phyloP scores from a whole-genome alignment of 2,329 filamentous ascomycete genomes.

The Annulohypoxylon truncatum region DNA sequence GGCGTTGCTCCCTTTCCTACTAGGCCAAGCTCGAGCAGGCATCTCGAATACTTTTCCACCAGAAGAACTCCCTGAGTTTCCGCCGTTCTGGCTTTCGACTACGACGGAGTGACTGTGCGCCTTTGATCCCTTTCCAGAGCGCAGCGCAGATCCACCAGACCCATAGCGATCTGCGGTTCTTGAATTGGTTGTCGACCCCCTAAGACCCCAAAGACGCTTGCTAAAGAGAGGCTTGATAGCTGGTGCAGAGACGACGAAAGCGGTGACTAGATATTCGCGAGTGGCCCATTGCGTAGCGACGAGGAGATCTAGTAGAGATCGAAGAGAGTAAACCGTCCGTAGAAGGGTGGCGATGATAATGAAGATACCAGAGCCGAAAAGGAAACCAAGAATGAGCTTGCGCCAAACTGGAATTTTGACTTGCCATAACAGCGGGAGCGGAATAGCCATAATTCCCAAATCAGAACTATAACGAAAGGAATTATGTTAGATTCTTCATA shows the following conservation, averaged over 20 bases:
- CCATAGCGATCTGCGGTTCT: neutral
- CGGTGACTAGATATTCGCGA: conserved; percentile 27
- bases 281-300: conserved; percentile 29
- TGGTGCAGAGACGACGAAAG: conserved; percentile 28
- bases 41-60: conserved; percentile 22
- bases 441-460: conserved; percentile 29
- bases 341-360: conserved; percentile 29
- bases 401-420: conserved; percentile 7
- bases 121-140: conserved; percentile 16
- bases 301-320: conserved; percentile 24
- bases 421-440: conserved; percentile 24
- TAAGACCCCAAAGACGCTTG: conserved; percentile 24
- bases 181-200: neutral
- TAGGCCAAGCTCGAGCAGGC: conserved; percentile 9
- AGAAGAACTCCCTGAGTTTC: neutral
- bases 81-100: conserved; percentile 9
- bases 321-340: conserved; percentile 24
- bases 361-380: conserved; percentile 28
- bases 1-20: conserved; percentile 7
- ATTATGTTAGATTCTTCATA: neutral
- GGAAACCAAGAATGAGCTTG: conserved; percentile 19
- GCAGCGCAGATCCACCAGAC: conserved; percentile 10
- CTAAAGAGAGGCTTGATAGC: conserved; percentile 27
- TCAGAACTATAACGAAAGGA: conserved; percentile 11
- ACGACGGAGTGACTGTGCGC: conserved; percentile 12